phyloP scores from a whole-genome alignment of 495 filamentous ascomycete genomes.

The Talaromyces trachyspermus region DNA sequence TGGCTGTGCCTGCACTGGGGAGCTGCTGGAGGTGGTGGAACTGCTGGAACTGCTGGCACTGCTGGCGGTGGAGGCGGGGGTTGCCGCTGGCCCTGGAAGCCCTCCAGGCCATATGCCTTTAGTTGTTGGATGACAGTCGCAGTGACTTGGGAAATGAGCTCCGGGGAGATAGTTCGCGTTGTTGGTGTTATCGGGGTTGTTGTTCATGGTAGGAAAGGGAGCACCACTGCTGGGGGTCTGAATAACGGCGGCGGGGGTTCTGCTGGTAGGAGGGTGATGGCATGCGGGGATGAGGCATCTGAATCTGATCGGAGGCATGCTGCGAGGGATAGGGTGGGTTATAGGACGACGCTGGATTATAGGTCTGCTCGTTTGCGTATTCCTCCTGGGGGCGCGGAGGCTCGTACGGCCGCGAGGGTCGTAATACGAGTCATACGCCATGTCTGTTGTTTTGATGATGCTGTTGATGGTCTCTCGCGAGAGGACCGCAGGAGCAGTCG shows the following conservation, averaged over 20 bases:
- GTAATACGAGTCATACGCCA: slow-evolving; percentile 38
- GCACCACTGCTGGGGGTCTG: slow-evolving; percentile 34
- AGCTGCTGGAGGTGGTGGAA: background rate
- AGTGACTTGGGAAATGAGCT: slow-evolving; percentile 44
- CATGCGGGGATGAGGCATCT: slow-evolving; percentile 35
- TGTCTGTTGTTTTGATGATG: slow-evolving; percentile 9
- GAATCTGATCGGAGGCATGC: slow-evolving; percentile 26
- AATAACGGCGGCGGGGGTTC: slow-evolving; percentile 13
- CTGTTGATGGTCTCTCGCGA: background rate
- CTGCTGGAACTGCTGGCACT: slow-evolving; percentile 20
- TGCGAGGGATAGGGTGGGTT: slow-evolving; percentile 30
- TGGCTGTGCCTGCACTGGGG: background rate
- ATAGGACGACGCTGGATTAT: background rate
- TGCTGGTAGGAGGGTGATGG: slow-evolving; percentile 16
- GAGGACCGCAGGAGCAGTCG: slow-evolving; percentile 8
- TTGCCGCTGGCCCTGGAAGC: slow-evolving; percentile 15
- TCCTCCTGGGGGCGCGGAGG: slow-evolving; percentile 5
- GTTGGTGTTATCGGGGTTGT: slow-evolving; percentile 20
- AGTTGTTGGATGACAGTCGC: slow-evolving; percentile 48
- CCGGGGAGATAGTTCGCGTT: slow-evolving; percentile 33
- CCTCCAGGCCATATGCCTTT: slow-evolving; percentile 34
- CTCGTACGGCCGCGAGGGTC: slow-evolving; percentile 20
- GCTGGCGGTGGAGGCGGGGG: slow-evolving; percentile 23
- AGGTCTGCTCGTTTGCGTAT: background rate
- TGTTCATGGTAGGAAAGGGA: too few species aligned